Evolutionary conservation across 1,284 basidiomycete species (phyloP), one percentile per base, ranked within the genome.

Genomic region (Trichosporon asahii): DNA sequence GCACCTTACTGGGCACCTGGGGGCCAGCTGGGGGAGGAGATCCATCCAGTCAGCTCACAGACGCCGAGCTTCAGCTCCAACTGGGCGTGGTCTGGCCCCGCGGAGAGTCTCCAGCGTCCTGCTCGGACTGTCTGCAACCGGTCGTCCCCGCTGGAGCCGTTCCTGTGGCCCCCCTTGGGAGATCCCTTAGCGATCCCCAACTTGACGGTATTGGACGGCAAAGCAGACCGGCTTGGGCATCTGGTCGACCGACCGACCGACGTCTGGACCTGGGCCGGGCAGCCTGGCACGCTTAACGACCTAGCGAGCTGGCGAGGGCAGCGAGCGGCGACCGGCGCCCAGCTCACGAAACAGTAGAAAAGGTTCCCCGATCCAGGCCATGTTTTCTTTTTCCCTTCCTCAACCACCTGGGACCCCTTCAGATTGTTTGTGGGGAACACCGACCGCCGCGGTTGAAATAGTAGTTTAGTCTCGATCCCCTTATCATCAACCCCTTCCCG

Each of bases 141-240:
- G 29, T 18, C 57, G 27, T 61, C 29, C 57, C 57, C 49, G 49
- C 49, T 53, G 49, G 49, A 25, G 15, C 57, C 21, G 57, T 23
- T 23, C 57, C 57, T 29, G 18, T 61, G 25, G 21, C 11, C 11
- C 27, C 29, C 57, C 27, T 33, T 61, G 15, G 57, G 27, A 7
- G 29, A 29, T 44, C 57, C 27, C 57, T 31, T 14, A 60, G 57
- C 49, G 57, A 61, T 31, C 57, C 57, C 57, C 57, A 61, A 53
- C 27, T n/a, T n/a, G 12, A 12, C 57, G 57, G 57, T n/a, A 61
- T 61, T 31, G 57, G 18, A 61, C 57, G 57, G 57, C 27, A 61
- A 33, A 61, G 49, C 49, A 25, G 8, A 61, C 57, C 18, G 27
- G 57, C 18, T 33, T 61, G 57, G 18, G 18, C 15, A 7, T n/a